phyloP scores from a whole-genome alignment of 2,329 filamentous ascomycete species.

The Aspergillus puulaauensis region DNA sequence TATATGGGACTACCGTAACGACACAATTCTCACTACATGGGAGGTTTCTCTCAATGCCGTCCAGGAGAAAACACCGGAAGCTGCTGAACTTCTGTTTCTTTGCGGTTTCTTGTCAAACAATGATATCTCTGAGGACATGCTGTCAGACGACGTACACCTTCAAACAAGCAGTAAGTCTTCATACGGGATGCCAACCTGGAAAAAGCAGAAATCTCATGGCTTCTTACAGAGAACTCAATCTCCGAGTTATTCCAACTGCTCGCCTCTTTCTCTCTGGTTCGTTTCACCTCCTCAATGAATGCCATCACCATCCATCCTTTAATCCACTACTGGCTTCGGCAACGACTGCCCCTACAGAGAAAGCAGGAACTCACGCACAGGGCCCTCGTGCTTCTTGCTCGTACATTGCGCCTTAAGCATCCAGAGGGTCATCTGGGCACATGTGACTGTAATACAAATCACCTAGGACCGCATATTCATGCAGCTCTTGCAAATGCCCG shows the following conservation, averaged over 20 bases:
- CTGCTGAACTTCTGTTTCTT: background rate
- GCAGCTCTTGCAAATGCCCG: background rate
- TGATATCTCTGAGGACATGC: background rate
- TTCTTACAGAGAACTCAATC: background rate
- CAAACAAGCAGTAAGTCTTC: background rate
- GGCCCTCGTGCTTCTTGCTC: background rate
- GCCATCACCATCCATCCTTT: background rate
- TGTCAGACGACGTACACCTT: background rate
- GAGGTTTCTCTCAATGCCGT: background rate
- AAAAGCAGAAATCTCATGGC: background rate
- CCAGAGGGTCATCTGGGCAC: background rate
- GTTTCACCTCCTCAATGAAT: background rate
- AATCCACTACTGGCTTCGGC: background rate
- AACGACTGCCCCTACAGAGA: background rate
- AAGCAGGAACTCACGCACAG: background rate
- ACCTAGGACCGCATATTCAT: background rate
- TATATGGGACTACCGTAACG: background rate
- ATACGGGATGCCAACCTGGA: background rate
- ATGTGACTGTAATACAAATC: background rate
- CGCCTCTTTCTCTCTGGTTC: background rate
- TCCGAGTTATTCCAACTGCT: background rate
- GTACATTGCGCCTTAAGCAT: background rate
- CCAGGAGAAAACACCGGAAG: background rate
- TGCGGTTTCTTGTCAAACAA: background rate
- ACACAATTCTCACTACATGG: background rate